Evolutionary conservation across 495 filamentous ascomycete species (phyloP), one percentile per base, ranked within the genome.

Genomic region (Tuber aestivum): DNA sequence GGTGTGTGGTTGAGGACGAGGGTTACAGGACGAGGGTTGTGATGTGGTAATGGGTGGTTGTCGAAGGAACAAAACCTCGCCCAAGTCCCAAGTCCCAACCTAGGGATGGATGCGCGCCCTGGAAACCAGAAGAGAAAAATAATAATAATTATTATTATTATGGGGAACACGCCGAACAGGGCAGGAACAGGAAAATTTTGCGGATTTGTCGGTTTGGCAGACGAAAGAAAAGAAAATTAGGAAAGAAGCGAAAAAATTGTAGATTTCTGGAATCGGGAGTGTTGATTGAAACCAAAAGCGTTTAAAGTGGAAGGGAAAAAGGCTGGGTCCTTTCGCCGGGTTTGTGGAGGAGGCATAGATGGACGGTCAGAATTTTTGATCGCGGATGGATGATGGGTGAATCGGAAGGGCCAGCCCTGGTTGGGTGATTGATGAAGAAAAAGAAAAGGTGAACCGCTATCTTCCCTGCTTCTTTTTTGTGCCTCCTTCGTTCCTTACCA

Each of bases 311-410:
- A 77, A 75, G 72, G 81, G 81, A 76, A 76, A 78, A 76, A 77
- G 80, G 73, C 70, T 70, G 68, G 44, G 78, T 37, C n/a, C 45
- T 72, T 80, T 80, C 85, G 84, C 83, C 79, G 80, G 75, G 79
- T 82, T 80, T 79, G 78, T 75, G 81, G 82, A 76, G 38, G 65
- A 71, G 70, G 65, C 56, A 37, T 9, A 83, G 85, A 85, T 84
- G 78, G 32, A 48, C 45, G 75, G 70, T 35, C 27, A 65, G 56
- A 65, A 65, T 65, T 65, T 65, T 35, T 65, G 56, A 65, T 65
- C 27, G 56, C 35, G 27, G 56, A 65, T 32, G 27, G 56, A 65
- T 65, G 27, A 65, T 65, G 56, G 56, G 56, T 27, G 56, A 65
- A 65, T 35, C 27, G 56, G 35, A 65, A 65, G 4, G 56, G 27